Percentiles rank a stretch among this genome's conserved stretches.
Conservation (phyloP, 257 asterid species). For the Fraxinus pennsylvanica region DNA sequence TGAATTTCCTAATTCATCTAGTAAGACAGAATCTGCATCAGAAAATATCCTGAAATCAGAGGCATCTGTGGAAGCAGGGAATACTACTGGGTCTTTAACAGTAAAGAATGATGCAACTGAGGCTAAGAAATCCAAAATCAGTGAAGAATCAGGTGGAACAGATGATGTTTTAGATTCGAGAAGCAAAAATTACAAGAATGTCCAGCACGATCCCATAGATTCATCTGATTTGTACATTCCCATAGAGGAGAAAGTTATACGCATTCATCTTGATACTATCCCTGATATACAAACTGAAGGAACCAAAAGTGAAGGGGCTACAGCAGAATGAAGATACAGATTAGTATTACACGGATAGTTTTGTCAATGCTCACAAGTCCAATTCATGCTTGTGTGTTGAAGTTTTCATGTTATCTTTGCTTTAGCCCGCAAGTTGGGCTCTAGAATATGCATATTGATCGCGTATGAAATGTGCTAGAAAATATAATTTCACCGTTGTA, state of each 20-base stretch:
- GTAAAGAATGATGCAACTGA: slow-evolving; percentile 31
- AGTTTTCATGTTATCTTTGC: slow-evolving; percentile 8
- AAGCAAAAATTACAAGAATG: slow-evolving; percentile 47
- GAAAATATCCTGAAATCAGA: slow-evolving; percentile 26
- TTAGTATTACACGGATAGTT: slow-evolving; percentile 15
- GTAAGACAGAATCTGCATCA: slow-evolving; percentile 25
- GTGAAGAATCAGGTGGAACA: slow-evolving; percentile 29
- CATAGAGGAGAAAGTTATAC: slow-evolving; percentile 54
- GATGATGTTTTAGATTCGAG: slow-evolving; percentile 36
- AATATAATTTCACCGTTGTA: slow-evolving; percentile 30
- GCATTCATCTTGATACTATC: slow-evolving; percentile 61
- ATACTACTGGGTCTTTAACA: slow-evolving; percentile 26
- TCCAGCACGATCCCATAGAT: slow-evolving; percentile 53
- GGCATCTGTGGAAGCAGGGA: slow-evolving; percentile 31
- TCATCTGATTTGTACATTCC: slow-evolving; percentile 52
- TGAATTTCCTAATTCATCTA: slow-evolving; percentile 32
- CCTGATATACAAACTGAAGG: slow-evolving; percentile 69
- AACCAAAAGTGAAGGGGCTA: slow-evolving; percentile 56
- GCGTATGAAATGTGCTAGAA: slow-evolving; percentile 30
- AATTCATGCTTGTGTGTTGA: slow-evolving; percentile 18
- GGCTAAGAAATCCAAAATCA: slow-evolving; percentile 34
- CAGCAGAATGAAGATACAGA: slow-evolving; percentile 53
- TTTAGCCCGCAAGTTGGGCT: slow-evolving; percentile 22
- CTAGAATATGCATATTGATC: slow-evolving; percentile 20
- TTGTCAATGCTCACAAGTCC: slow-evolving; percentile 17